Conservation (phyloP, 2,329 filamentous ascomycete species). For the Pyricularia pennisetigena region DNA sequence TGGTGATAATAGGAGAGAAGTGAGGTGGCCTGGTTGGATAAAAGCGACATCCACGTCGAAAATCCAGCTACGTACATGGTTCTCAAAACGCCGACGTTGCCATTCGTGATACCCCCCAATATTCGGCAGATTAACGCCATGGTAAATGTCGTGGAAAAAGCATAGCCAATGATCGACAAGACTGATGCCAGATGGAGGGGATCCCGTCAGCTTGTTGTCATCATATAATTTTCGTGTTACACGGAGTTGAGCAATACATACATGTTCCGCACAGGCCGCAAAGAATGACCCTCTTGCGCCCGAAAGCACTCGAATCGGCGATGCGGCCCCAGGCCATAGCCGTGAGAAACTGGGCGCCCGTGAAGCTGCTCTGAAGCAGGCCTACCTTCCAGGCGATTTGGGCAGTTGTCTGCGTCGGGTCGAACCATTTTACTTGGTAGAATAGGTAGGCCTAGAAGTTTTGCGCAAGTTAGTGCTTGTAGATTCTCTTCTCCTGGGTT, state of each 20-base stretch:
- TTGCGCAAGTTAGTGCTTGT: background rate
- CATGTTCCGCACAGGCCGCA: constrained; percentile 63
- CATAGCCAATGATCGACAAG: constrained; percentile 58
- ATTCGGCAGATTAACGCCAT: constrained; percentile 53
- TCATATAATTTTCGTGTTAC: background rate
- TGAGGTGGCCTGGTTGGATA: background rate
- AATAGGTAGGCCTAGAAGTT: constrained; percentile 62
- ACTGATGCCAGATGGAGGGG: constrained; percentile 13
- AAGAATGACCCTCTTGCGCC: constrained; percentile 69
- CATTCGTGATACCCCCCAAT: constrained; percentile 59
- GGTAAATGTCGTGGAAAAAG: constrained; percentile 55
- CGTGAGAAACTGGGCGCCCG: constrained; percentile 71
- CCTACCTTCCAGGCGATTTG: constrained; percentile 71
- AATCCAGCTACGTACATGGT: constrained; percentile 43
- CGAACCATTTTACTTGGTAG: constrained; percentile 78
- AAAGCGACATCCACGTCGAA: background rate
- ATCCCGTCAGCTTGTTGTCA: background rate
- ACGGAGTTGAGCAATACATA: constrained; percentile 14
- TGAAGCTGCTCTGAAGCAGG: constrained; percentile 69
- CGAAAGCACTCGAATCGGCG: constrained; percentile 51
- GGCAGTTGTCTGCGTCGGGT: constrained; percentile 41
- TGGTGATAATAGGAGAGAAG: background rate
- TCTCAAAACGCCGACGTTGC: constrained; percentile 64
- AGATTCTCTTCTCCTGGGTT: background rate
- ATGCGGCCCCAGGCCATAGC: constrained; percentile 75